phyloP scores from a whole-genome alignment of 148 eudicot species.

The Drosera capensis region DNA sequence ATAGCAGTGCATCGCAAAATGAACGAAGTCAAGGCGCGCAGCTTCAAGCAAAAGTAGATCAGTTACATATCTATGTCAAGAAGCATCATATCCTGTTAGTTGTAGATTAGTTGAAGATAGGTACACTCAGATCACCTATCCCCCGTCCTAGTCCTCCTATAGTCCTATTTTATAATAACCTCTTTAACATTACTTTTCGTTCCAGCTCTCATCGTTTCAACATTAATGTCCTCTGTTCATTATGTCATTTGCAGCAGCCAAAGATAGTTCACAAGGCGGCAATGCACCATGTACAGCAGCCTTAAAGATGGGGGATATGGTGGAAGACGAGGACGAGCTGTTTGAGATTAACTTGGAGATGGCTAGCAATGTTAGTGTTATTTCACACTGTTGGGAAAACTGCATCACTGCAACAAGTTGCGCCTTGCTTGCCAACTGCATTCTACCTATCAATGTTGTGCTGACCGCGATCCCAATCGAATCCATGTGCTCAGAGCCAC shows the following conservation, averaged over 20 bases:
- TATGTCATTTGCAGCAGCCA: background rate
- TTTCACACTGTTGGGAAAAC: slow-evolving; percentile 30
- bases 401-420: slow-evolving; percentile 14
- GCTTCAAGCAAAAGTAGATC: no score
- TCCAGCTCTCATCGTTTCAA: background rate
- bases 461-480: slow-evolving; percentile 33
- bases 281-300: background rate
- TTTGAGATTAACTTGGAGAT: slow-evolving; percentile 36
- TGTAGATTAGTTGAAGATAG: background rate
- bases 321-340: slow-evolving; percentile 10
- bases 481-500: background rate
- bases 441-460: slow-evolving; percentile 36
- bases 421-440: slow-evolving; percentile 60
- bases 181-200: background rate
- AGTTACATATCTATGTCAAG: no score
- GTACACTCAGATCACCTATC: background rate
- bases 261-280: background rate
- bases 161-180: background rate
- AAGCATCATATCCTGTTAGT: no score
- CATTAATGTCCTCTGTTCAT: background rate
- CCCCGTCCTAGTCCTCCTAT: background rate
- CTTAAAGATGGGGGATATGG: background rate
- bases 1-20: no score
- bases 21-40: no score
- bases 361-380: slow-evolving; percentile 23